Percentiles rank a stretch among this genome's conserved stretches.
These are phyloP conservation scores for Aspergillus neoniger DNA, from an alignment of 2,329 filamentous ascomycete species.

Conservation along the genomic window DNA sequence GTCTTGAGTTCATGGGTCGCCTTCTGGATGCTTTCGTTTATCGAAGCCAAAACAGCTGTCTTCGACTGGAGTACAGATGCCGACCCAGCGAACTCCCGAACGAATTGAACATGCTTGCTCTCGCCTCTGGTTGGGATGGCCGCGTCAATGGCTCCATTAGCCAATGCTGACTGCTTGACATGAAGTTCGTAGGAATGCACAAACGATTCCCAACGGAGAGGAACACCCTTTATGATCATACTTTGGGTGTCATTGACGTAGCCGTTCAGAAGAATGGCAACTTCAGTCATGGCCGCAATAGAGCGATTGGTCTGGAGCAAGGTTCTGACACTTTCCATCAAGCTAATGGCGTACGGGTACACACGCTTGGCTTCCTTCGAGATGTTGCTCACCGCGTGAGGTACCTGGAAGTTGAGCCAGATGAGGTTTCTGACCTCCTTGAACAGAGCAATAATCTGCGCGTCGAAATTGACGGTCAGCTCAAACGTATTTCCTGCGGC, in stretches of 20 bases:
- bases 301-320: conserved; percentile 84
- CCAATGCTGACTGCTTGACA: conserved; percentile 64
- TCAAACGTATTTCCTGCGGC: conserved; percentile 89
- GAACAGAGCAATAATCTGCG: conserved; percentile 95
- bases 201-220: conserved; percentile 95
- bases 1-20: conserved; percentile 79
- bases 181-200: conserved; percentile 95
- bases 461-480: conserved; percentile 92
- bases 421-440: conserved; percentile 96
- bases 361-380: conserved; percentile 99
- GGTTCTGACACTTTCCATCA: conserved; percentile 98
- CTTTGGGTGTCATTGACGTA: conserved; percentile 88
- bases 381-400: conserved; percentile 90
- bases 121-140: conserved; percentile 64
- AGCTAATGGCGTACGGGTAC: conserved; percentile 93
- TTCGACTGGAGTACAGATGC: conserved; percentile 89
- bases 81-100: conserved; percentile 85
- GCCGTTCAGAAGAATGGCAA: conserved; percentile 82
- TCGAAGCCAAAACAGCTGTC: conserved; percentile 73
- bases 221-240: conserved; percentile 82
- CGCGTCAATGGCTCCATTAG: conserved; percentile 62
- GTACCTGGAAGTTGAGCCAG: conserved; percentile 93
- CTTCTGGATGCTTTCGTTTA: conserved; percentile 79
- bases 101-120: conserved; percentile 95
- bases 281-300: conserved; percentile 82